Evolutionary conservation across 345 rosid species (phyloP), one percentile per base, ranked within the genome.

Genomic region (Streptanthus diversifolius): DNA sequence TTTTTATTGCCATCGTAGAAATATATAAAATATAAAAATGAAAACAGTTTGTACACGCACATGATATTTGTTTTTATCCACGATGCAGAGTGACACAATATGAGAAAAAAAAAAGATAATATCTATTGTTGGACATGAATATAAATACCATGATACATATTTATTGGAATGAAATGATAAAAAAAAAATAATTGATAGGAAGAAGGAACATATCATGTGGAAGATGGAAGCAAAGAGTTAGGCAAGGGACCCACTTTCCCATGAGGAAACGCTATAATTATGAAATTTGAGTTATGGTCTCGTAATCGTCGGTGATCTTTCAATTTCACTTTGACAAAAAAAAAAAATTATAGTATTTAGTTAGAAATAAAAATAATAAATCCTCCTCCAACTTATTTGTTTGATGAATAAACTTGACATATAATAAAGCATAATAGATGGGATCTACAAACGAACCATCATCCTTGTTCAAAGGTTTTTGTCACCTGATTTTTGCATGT

Each of bases 301-400:
- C 75, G 17, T 72, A 72, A 71, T 73, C 84, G 80, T 86, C 84
- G 83, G 83, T 86, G 83, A 69, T 76, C 82, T 76, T 80, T 69
- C 81, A 49, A 61, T 68, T 52, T 75, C 79, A 52, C 57, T 58
- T 74, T 74, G 61, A 74, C 58, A 18, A 44, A 2, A 17, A 63
- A 8, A 9, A 8, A 9, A 2, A 8, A 22, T 22, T 21, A 21
- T 21, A 21, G n/a, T 49, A 32, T 32, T 4, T 10, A 21, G 29
- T 49, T 22, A 22, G 5, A 24, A 11, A n/a, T n/a, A 12, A 51
- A 24, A 24, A 14, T 51, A 51, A 24, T 24, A 12, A 51, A 22
- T 1, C 2, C 3, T 25, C 15, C 55, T 21, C 29, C 18, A 33
- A 68, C 64, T 56, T 68, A 45, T 56, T 68, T 32, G 55, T 69